Percentiles rank a stretch among this genome's conserved stretches.
Evolutionary conservation across 805 yeast genomes (phyloP).

Genomic region (Metschnikowia cubensis): DNA sequence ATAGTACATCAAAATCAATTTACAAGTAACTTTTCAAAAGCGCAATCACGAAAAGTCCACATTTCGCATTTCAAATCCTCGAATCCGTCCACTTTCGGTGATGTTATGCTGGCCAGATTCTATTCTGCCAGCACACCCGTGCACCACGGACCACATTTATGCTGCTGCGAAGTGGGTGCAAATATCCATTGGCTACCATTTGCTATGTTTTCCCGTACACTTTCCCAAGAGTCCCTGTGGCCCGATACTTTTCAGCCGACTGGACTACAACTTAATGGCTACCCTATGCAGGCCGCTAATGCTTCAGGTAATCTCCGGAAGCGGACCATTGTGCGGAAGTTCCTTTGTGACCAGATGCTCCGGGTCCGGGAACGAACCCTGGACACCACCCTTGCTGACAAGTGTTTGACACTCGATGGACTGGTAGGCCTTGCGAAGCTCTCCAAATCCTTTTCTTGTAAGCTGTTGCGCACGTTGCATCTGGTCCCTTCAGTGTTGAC

Average conservation of each 20-base stretch:
- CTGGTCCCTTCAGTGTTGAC: background rate
- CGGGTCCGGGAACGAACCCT: slow-evolving; percentile 7
- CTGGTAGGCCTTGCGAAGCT: background rate
- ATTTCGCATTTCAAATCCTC: too few species aligned
- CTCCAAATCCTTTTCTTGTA: background rate
- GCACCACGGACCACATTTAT: background rate
- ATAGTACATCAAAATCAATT: too few species aligned
- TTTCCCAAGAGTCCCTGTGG: background rate
- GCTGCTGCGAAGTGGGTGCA: slow-evolving; percentile 6
- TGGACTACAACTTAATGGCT: background rate
- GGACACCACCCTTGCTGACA: background rate
- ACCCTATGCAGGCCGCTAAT: background rate
- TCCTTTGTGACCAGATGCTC: slow-evolving; percentile 13
- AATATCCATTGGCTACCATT: slow-evolving; percentile 11
- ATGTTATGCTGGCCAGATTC: too few species aligned
- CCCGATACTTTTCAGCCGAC: background rate
- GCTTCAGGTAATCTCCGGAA: slow-evolving; percentile 7
- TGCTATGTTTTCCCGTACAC: slow-evolving; percentile 12
- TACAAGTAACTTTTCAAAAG: too few species aligned
- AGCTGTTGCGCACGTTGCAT: background rate
- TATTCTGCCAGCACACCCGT: background rate
- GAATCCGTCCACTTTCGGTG: too few species aligned
- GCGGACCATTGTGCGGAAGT: slow-evolving; percentile 12
- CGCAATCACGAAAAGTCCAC: too few species aligned
- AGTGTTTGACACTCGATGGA: background rate